phyloP scores from a whole-genome alignment of 2,329 filamentous ascomycete genomes.

The Rachicladosporium sp. region DNA sequence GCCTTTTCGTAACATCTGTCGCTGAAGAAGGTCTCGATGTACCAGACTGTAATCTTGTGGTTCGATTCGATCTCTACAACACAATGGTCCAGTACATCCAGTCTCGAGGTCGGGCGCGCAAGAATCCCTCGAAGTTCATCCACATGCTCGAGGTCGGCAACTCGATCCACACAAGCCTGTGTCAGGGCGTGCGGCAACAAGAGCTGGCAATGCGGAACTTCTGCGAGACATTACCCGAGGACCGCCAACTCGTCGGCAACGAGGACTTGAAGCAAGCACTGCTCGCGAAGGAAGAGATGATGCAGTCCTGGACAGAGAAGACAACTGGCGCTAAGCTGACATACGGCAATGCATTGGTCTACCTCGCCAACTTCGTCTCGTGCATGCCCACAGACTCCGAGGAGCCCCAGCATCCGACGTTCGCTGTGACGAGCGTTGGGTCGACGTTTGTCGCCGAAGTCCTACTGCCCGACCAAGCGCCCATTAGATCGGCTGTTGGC shows the following conservation, averaged over 20 bases:
- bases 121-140: conserved; percentile 64
- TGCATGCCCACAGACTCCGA: conserved; percentile 49
- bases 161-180: conserved; percentile 40
- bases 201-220: conserved; percentile 57
- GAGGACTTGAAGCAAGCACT: conserved; percentile 46
- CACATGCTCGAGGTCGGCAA: conserved; percentile 73
- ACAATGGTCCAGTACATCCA: conserved; percentile 95
- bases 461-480: conserved; percentile 59
- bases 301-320: conserved; percentile 42
- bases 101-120: conserved; percentile 75
- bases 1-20: conserved; percentile 52
- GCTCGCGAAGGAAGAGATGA: conserved; percentile 37
- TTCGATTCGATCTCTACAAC: conserved; percentile 73
- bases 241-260: conserved; percentile 54
- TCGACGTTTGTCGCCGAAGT: conserved; percentile 64
- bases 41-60: conserved; percentile 52
- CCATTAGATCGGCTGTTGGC: conserved; percentile 55
- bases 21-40: conserved; percentile 57
- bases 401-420: conserved; percentile 39
- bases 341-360: conserved; percentile 57
- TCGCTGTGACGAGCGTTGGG: conserved; percentile 46
- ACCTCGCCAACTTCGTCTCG: conserved; percentile 62
- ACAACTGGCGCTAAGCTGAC: conserved; percentile 66
- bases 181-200: conserved; percentile 48
- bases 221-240: conserved; percentile 60